phyloP scores from a whole-genome alignment of 192 early-diverging fungal genomes.

The Podila verticillata region DNA sequence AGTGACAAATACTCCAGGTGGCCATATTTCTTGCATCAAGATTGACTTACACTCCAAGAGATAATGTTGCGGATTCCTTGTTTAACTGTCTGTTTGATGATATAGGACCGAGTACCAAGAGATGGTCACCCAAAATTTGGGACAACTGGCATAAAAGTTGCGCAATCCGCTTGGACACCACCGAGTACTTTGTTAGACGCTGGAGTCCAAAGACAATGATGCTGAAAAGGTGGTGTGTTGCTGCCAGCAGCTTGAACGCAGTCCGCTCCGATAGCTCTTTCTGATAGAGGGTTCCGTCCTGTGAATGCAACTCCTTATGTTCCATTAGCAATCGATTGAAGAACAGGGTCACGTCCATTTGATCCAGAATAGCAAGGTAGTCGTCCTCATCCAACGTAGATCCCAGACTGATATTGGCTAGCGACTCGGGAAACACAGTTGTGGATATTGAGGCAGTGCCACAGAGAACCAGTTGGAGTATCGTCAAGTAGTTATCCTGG shows the following conservation, averaged over 20 bases:
- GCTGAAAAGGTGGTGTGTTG: slow-evolving; percentile 25
- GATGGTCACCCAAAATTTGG: slow-evolving; percentile 46
- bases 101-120: slow-evolving; percentile 31
- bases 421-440: no score
- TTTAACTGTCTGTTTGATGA: not conserved
- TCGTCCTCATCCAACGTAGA: slow-evolving; percentile 51
- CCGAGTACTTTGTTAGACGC: slow-evolving; percentile 13
- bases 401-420: slow-evolving; percentile 10
- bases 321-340: slow-evolving; percentile 41
- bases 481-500: slow-evolving; percentile 25
- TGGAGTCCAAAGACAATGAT: slow-evolving; percentile 18
- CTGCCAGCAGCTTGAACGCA: slow-evolving; percentile 16
- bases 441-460: not conserved
- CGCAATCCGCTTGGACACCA: slow-evolving; percentile 40
- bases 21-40: no score
- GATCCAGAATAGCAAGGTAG: slow-evolving; percentile 53
- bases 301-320: slow-evolving; percentile 28
- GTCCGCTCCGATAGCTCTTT: slow-evolving; percentile 31
- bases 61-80: not conserved
- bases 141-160: slow-evolving; percentile 50
- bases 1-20: not conserved
- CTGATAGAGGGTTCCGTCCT: slow-evolving; percentile 26
- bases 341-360: slow-evolving; percentile 45
- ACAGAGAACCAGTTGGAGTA: slow-evolving; percentile 32
- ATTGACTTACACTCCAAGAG: not conserved